A percentile compares a stretch with the other conserved stretches of the same genome.
Evolutionary conservation across 2,329 filamentous ascomycete species (phyloP).

Genomic region (Monilinia fructicola): DNA sequence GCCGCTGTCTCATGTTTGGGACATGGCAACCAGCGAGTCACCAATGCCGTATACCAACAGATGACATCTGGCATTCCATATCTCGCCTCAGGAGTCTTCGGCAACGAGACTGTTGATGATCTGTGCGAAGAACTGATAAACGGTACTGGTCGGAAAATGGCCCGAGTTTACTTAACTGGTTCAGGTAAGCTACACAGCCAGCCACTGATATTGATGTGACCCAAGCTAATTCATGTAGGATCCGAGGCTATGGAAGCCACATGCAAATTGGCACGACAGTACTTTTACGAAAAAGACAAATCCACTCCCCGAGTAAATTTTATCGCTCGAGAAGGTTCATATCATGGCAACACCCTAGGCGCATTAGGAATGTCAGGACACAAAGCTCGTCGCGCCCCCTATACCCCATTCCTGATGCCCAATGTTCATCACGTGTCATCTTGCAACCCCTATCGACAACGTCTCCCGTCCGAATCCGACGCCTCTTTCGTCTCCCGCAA

Average conservation of each 20-base stretch:
- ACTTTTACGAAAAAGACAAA: constrained; percentile 55
- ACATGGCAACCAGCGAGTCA: constrained; percentile 61
- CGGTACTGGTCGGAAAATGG: constrained; percentile 48
- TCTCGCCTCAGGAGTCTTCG: constrained; percentile 59
- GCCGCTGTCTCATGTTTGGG: constrained; percentile 72
- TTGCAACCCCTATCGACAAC: constrained; percentile 63
- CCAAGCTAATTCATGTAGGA: constrained; percentile 43
- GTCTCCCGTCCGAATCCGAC: constrained; percentile 50
- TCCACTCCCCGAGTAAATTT: constrained; percentile 53
- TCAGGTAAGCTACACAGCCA: constrained; percentile 48
- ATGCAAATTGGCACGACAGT: constrained; percentile 67
- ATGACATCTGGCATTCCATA: constrained; percentile 57
- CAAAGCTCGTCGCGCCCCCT: constrained; percentile 56
- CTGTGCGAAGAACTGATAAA: constrained; percentile 44
- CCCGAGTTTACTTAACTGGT: constrained; percentile 55
- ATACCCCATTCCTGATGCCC: constrained; percentile 54
- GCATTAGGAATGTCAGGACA: constrained; percentile 61
- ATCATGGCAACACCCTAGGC: constrained; percentile 69
- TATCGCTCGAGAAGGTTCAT: constrained; percentile 64
- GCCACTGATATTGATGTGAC: not conserved
- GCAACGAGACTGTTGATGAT: constrained; percentile 53
- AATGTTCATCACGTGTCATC: constrained; percentile 59
- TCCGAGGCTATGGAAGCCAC: constrained; percentile 70
- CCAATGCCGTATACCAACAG: constrained; percentile 58
- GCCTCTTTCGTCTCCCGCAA: constrained; percentile 57